A percentile compares a stretch with the other conserved stretches of the same genome.
These are phyloP conservation scores for Myriosclerotinia curreyana DNA, from an alignment of 2,329 filamentous ascomycete genomes.

Conservation along the genomic window DNA sequence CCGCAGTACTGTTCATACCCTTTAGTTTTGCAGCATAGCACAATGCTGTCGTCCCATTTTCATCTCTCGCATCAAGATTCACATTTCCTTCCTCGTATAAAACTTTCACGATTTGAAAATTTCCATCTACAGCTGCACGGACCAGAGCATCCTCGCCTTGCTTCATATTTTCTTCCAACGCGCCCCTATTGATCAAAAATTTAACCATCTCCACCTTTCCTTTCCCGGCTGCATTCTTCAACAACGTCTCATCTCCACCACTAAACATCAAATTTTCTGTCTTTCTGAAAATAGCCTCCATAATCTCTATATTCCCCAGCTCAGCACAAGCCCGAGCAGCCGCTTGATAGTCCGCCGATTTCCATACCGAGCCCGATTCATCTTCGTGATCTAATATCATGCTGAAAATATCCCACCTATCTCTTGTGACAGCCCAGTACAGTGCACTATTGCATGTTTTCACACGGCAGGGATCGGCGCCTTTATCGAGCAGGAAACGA, in stretches of 20 bases:
- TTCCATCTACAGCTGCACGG: constrained; percentile 21
- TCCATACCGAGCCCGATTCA: constrained; percentile 42
- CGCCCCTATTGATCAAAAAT: constrained; percentile 28
- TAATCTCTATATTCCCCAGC: constrained; percentile 27
- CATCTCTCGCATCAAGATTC: constrained; percentile 19
- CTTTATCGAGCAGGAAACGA: constrained; percentile 28
- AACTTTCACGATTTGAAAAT: constrained; percentile 26
- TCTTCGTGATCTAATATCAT: constrained; percentile 41
- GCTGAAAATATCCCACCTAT: constrained; percentile 34
- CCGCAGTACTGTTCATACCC: constrained; percentile 3
- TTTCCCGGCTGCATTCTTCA: constrained; percentile 22
- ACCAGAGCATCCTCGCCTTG: constrained; percentile 23
- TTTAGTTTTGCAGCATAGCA: constrained; percentile 22
- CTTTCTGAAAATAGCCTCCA: constrained; percentile 26
- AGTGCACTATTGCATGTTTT: constrained; percentile 26
- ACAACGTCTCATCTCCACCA: constrained; percentile 19
- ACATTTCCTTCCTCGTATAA: constrained; percentile 22
- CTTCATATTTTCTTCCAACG: constrained; percentile 21
- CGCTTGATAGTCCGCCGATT: constrained; percentile 27
- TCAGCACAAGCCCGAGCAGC: constrained; percentile 25
- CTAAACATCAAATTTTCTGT: constrained; percentile 23
- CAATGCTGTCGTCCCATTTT: constrained; percentile 21
- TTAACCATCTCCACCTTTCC: constrained; percentile 27
- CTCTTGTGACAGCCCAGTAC: constrained; percentile 31
- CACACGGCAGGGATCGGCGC: constrained; percentile 27